phyloP scores from a whole-genome alignment of 2,329 filamentous ascomycete species.

The Hymenoscyphus repandus region DNA sequence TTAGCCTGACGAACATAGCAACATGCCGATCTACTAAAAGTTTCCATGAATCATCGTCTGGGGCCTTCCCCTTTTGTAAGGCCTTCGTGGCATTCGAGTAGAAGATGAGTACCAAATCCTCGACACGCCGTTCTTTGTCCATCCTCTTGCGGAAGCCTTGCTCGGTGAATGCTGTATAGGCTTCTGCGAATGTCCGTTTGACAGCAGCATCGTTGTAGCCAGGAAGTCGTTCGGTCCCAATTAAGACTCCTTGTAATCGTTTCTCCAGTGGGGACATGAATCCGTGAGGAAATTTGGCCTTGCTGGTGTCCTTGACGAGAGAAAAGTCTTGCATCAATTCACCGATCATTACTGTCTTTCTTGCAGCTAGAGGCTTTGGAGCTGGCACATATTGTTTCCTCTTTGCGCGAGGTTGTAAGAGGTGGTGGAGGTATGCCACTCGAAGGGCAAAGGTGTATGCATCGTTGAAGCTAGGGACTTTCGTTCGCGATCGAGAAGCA shows the following conservation, averaged over 20 bases:
- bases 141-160: conserved; percentile 82
- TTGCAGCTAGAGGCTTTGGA: conserved; percentile 54
- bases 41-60: conserved; percentile 85
- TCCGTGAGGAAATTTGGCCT: conserved; percentile 64
- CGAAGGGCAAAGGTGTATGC: conserved; percentile 89
- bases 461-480: conserved; percentile 63
- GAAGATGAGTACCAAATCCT: conserved; percentile 92
- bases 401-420: conserved; percentile 85
- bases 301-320: conserved; percentile 58
- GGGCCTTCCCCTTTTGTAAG: conserved; percentile 68
- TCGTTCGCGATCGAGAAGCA: conserved; percentile 35
- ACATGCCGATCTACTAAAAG: conserved; percentile 89
- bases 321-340: conserved; percentile 88
- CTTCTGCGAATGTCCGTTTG: conserved; percentile 90
- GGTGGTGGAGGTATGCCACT: conserved; percentile 85
- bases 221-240: conserved; percentile 75
- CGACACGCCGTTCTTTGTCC: conserved; percentile 88
- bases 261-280: conserved; percentile 62
- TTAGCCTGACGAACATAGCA: conserved; percentile 85
- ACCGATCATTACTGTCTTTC: conserved; percentile 65
- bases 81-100: conserved; percentile 93
- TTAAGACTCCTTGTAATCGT: conserved; percentile 42
- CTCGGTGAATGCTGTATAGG: conserved; percentile 89
- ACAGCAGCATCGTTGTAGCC: conserved; percentile 88
- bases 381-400: conserved; percentile 77